Evolutionary conservation across 768 basidiomycete species (phyloP), one percentile per base, ranked within the genome.

Genomic region (Amanita inopinata): DNA sequence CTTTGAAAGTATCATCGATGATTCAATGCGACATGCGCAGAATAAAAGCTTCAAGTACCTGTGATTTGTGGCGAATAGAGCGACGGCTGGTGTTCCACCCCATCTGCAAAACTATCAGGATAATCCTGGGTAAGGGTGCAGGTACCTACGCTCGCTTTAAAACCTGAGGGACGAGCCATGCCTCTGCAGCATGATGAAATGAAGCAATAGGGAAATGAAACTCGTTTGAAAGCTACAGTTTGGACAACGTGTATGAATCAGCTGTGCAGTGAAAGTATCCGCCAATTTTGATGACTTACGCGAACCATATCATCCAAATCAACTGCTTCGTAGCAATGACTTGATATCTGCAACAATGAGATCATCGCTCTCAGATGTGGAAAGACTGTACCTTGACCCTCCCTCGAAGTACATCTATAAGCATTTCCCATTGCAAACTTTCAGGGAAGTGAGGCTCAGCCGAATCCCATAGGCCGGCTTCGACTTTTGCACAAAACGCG

Each of bases 151-250:
- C 76, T 57, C 73, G 65, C 60, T 90, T 93, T 47, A 97, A 62
- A 3, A 83, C 62, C 17, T 78, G 76, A 1, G 91, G 87, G 17
- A 92, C 83, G n/a, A 96, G 71, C 61, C 88, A 96, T 1, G 89
- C 78, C 57, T 94, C 90, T 42, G 88, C 80, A 5, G 90, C 92
- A 54, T 88, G 83, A 53, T 92, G 88, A 55, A 92, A 79, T 4
- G 86, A 82, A 4, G 83, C 76, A 20, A 92, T 69, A 1, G 78
- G 72, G 55, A 90, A 91, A 51, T 88, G 64, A 67, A 93, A 97
- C 60, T 96, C 92, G 56, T 94, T 87, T 25, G 87, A 79, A 38
- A 96, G 69, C 77, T 91, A 10, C 17, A 14, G 8, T 12, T 20
- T 7, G 6, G 24, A 43, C 10, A 32, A 40, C n/a, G 11, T 9